A percentile compares a stretch with the other conserved stretches of the same genome.
phyloP scores from a whole-genome alignment of 257 asterid species.

The Plantago ovata region DNA sequence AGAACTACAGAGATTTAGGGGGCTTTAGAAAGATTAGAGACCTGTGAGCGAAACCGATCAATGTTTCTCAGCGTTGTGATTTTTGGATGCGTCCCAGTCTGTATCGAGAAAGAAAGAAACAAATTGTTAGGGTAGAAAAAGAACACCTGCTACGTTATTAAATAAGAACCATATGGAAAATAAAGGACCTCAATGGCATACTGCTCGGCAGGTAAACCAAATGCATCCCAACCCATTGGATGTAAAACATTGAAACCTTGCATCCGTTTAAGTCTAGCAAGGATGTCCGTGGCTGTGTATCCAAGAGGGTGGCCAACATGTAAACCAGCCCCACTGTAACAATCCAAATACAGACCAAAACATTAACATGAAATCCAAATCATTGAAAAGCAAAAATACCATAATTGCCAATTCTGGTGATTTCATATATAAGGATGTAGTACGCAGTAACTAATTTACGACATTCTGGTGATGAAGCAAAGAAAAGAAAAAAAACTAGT shows the following conservation, averaged over 20 bases:
- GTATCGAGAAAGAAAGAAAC: slow-evolving; percentile 26
- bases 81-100: slow-evolving; percentile 97
- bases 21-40: slow-evolving; percentile 19
- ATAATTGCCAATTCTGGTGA: neutral
- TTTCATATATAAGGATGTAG: neutral
- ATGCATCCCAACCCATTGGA: slow-evolving; percentile 99
- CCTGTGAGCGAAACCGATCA: slow-evolving; percentile 83
- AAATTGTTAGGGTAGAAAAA: slow-evolving; percentile 16
- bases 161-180: neutral
- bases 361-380: slow-evolving; percentile 19
- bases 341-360: slow-evolving; percentile 22
- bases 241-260: slow-evolving; percentile 96
- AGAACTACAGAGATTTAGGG: neutral
- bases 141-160: neutral
- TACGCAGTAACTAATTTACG: neutral
- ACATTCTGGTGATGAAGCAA: neutral
- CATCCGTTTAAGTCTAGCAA: slow-evolving; percentile 93
- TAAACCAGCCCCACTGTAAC: slow-evolving; percentile 93
- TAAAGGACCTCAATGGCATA: slow-evolving; percentile 81
- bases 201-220: slow-evolving; percentile 99
- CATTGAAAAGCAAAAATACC: slow-evolving; percentile 1
- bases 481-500: neutral
- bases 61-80: slow-evolving; percentile 75
- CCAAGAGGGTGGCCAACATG: slow-evolving; percentile 99
- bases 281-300: slow-evolving; percentile 95